Evolutionary conservation across 192 early-diverging fungal genomes (phyloP), one percentile per base, ranked within the genome.

Genomic region (Coemansia reversa): DNA sequence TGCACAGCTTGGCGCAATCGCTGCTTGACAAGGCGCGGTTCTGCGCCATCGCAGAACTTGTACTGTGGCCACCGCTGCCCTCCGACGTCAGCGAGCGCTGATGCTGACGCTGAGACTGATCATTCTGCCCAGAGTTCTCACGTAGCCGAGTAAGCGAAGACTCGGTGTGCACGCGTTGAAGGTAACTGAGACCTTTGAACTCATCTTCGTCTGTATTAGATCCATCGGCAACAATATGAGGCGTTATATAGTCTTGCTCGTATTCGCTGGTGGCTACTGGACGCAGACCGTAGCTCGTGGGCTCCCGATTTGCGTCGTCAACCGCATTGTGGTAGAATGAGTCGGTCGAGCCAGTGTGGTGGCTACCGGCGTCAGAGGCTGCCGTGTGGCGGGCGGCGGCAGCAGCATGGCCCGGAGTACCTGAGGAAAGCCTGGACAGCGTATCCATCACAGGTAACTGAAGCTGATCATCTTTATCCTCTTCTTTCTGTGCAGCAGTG

Each of bases 251-350:
- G 5, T 12, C 19, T 11, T 3, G 11, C 11, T 27, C 32, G 32
- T 33, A 22, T 32, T 52, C 30, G 25, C 5, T 33, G 24, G 23
- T 50, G 19, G n/a, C 47, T 3, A 71, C 65, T 3, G 65, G 65
- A 1, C 55, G 69, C 60, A 76, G 58, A 19, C 74, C 74, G 35
- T 71, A 70, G 25, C 47, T 51, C 47, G 55, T 60, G 5, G 65
- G 45, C 14, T 66, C 32, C 9, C 74, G 65, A 32, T 60, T 51
- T 22, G 52, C 23, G 28, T 76, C 69, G 18, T 50, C 29, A 0
- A 59, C 33, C 11, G 60, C 58, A 51, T 71, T 67, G 19, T 51
- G 60, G 30, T 76, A 76, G 22, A 76, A 76, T 1, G 62, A 67
- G 52, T 63, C 69, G 22, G 58, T 57, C 35, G 74, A 76, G 66